Evolutionary conservation across 1,284 basidiomycete genomes (phyloP).

Genomic region (Apiotrichum siamense): DNA sequence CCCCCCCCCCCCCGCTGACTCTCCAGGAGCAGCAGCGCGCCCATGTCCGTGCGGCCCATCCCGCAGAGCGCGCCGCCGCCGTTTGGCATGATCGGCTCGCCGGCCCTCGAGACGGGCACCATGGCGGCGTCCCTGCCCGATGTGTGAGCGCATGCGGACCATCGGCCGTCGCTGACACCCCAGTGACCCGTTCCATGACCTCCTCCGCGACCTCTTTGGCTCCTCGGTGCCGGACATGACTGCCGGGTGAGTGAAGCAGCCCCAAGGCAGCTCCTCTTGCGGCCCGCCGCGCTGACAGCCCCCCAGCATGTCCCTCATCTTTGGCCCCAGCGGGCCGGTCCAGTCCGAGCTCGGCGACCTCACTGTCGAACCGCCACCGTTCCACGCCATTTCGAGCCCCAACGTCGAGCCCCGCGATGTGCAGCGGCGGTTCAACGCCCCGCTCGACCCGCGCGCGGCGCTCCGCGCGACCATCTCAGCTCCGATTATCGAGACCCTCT

Average conservation of each 20-base stretch:
- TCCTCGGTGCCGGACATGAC: not conserved
- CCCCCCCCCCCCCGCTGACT: not conserved
- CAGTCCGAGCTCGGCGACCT: not conserved
- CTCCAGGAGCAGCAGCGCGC: too few relatives aligned
- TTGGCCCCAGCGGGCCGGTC: not conserved
- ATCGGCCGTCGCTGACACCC: not conserved
- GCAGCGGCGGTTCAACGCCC: slow-evolving; percentile 13
- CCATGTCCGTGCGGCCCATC: too few relatives aligned
- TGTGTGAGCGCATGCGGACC: not conserved
- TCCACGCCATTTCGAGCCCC: slow-evolving; percentile 1
- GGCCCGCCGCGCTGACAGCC: not conserved
- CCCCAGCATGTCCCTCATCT: slow-evolving; percentile 1
- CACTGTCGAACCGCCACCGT: not conserved
- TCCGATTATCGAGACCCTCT: slow-evolving; percentile 6
- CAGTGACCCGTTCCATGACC: slow-evolving; percentile 12
- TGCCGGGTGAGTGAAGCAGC: not conserved
- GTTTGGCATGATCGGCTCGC: too few relatives aligned
- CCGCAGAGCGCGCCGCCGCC: too few relatives aligned
- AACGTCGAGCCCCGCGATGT: slow-evolving; percentile 13
- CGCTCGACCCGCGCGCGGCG: slow-evolving; percentile 8
- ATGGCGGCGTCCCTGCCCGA: not conserved
- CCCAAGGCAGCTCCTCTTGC: not conserved
- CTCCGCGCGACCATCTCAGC: slow-evolving; percentile 3
- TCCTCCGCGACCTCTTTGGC: slow-evolving; percentile 13
- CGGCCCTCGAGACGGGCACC: too few relatives aligned